These are phyloP conservation scores for Antitrichia curtipendula DNA, from an alignment of 225 moss, liverwort and hornwort genomes.

Conservation along the genomic window DNA sequence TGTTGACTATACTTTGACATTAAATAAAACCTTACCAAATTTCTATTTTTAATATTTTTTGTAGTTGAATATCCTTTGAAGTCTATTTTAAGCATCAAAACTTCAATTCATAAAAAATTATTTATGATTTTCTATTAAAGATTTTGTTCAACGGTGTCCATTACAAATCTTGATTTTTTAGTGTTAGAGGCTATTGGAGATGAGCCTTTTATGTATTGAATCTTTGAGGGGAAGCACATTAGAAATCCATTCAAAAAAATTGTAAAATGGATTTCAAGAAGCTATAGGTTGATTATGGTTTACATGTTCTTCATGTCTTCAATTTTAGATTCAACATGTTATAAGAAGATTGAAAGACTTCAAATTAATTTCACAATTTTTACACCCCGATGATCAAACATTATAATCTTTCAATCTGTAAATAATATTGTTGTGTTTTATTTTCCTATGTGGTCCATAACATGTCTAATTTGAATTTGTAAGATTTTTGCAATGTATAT, in stretches of 20 bases:
- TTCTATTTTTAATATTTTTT: not conserved
- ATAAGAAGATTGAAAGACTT: not conserved
- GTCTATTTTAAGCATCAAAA: not conserved
- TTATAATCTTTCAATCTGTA: not conserved
- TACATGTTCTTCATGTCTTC: too few relatives aligned
- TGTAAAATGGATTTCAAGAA: not conserved
- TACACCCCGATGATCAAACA: not conserved
- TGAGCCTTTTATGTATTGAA: not conserved
- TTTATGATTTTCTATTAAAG: too few relatives aligned
- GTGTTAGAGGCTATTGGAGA: not conserved
- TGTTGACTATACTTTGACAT: too few relatives aligned
- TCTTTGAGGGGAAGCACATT: rapidly evolving
- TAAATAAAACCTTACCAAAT: not conserved
- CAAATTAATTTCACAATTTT: not conserved
- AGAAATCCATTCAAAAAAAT: not conserved
- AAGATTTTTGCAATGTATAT: not conserved
- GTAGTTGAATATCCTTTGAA: too few relatives aligned
- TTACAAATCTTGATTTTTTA: too few relatives aligned
- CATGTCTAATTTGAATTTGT: not conserved
- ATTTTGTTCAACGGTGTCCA: rapidly evolving
- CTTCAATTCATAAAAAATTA: not conserved
- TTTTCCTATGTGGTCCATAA: not conserved
- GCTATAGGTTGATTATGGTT: not conserved
- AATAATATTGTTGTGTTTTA: not conserved
- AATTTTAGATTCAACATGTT: not conserved